These are phyloP conservation scores for Amphirosellinia nigrospora DNA, from an alignment of 495 filamentous ascomycete genomes.

Conservation along the genomic window DNA sequence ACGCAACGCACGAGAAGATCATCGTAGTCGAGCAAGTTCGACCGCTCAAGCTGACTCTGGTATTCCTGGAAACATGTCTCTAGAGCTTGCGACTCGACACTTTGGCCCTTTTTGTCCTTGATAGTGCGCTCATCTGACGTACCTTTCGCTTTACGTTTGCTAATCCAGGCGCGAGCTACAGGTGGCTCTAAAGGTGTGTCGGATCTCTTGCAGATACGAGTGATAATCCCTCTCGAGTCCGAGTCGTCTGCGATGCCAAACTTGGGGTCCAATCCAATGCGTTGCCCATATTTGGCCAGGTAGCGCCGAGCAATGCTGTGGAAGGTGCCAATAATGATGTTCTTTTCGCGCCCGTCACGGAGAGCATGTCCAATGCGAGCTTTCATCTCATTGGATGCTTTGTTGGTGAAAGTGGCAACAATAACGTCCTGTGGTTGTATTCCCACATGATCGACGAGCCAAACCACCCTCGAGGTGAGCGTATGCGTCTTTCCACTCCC, in stretches of 20 bases:
- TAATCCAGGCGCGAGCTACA: conserved; percentile 76
- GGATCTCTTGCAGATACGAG: conserved; percentile 81
- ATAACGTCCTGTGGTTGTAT: conserved; percentile 91
- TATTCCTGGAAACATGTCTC: conserved; percentile 79
- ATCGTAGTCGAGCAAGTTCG: conserved; percentile 93
- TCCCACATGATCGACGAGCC: conserved; percentile 80
- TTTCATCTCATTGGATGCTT: conserved; percentile 96
- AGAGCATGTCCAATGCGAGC: conserved; percentile 80
- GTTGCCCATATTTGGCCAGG: conserved; percentile 81
- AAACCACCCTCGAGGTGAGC: conserved; percentile 90
- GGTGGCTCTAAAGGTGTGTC: conserved; percentile 71
- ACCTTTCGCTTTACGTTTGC: conserved; percentile 81
- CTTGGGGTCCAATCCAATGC: conserved; percentile 79
- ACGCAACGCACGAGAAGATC: conserved; percentile 87
- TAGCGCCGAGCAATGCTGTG: conserved; percentile 92
- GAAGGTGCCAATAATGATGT: conserved; percentile 90
- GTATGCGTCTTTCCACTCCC: conserved; percentile 94
- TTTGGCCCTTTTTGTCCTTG: conserved; percentile 51
- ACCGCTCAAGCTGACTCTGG: conserved; percentile 70
- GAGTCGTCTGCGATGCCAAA: conserved; percentile 93
- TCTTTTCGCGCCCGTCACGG: conserved; percentile 76
- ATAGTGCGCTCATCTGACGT: conserved; percentile 43
- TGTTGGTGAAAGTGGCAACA: conserved; percentile 97
- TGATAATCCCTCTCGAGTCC: conserved; percentile 78
- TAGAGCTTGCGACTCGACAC: conserved; percentile 73